Conservation (phyloP, 2,329 filamentous ascomycete species). For the Neofusicoccum laricinum region DNA sequence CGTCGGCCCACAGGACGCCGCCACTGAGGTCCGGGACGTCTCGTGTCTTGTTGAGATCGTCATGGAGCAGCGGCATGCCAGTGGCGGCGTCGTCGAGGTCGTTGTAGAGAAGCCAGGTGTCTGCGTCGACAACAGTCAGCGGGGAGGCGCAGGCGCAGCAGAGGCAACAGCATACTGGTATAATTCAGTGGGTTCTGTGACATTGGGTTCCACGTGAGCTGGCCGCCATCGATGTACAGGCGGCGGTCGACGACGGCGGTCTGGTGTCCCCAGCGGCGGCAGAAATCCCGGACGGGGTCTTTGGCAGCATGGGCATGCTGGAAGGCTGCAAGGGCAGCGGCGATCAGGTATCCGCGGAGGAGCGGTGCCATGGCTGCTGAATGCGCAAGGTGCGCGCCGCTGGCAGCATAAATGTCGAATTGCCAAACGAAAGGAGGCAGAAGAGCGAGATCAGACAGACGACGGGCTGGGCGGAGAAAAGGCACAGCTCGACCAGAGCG, state of each 20-base stretch:
- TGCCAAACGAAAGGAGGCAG: conserved; percentile 11
- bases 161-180: conserved; percentile 47
- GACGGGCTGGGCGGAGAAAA: background rate
- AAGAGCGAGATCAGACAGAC: background rate
- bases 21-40: conserved; percentile 53
- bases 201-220: conserved; percentile 55
- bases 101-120: conserved; percentile 56
- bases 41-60: conserved; percentile 58
- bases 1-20: conserved; percentile 57
- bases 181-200: conserved; percentile 50
- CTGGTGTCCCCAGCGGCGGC: conserved; percentile 53
- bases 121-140: conserved; percentile 29
- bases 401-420: conserved; percentile 22
- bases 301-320: conserved; percentile 29
- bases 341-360: conserved; percentile 27
- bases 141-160: background rate
- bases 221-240: conserved; percentile 62
- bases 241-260: conserved; percentile 58
- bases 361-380: conserved; percentile 31
- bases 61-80: conserved; percentile 52
- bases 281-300: conserved; percentile 54
- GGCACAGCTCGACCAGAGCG: conserved; percentile 3
- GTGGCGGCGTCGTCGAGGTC: conserved; percentile 48
- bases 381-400: conserved; percentile 22
- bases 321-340: conserved; percentile 25